These are phyloP conservation scores for Populus euphratica DNA, from an alignment of 345 rosid genomes.

Conservation along the genomic window DNA sequence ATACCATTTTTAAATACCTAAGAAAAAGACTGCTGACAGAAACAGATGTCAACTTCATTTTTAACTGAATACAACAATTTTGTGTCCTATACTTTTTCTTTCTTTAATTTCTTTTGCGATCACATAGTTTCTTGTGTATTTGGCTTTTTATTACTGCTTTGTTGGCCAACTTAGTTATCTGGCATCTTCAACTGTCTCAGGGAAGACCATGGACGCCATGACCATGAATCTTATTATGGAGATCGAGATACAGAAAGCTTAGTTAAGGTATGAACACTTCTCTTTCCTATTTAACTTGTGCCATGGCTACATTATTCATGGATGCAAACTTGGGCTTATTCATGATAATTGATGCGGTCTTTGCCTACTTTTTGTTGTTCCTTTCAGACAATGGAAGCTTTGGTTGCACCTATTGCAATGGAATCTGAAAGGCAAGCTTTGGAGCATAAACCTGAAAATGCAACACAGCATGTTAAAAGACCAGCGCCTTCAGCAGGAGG, in stretches of 20 bases:
- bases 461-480: constrained; percentile 42
- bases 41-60: background rate
- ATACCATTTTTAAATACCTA: background rate
- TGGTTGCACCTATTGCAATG: constrained; percentile 61
- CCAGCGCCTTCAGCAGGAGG: constrained; percentile 91
- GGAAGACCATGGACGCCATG: constrained; percentile 87
- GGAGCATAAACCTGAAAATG: constrained; percentile 48
- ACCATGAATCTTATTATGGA: constrained; percentile 98
- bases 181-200: constrained; percentile 39
- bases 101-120: background rate
- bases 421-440: constrained; percentile 54
- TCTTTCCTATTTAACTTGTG: background rate
- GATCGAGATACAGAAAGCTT: constrained; percentile 95
- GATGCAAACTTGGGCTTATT: constrained; percentile 3
- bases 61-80: background rate
- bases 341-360: background rate
- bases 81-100: background rate
- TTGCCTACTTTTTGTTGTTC: constrained; percentile 11
- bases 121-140: background rate
- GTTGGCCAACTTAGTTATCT: constrained; percentile 8
- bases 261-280: constrained; percentile 57
- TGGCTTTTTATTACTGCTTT: background rate
- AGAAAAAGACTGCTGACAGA: background rate
- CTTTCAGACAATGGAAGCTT: constrained; percentile 63
- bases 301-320: background rate